A percentile compares a stretch with the other conserved stretches of the same genome.
Evolutionary conservation across 768 basidiomycete genomes (phyloP).

Genomic region (Astraeus odoratus): DNA sequence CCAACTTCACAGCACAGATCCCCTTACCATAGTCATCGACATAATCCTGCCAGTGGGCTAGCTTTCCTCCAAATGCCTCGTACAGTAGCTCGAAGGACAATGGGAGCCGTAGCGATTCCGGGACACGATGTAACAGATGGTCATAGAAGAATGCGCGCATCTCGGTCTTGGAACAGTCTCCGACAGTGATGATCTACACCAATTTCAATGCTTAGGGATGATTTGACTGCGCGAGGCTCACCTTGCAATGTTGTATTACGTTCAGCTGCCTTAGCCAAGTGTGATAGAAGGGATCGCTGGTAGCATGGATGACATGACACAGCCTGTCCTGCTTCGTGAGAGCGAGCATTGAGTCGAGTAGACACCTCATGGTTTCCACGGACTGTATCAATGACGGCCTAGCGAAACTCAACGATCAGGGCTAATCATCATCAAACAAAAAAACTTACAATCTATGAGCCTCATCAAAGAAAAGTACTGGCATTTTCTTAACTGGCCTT

Average conservation of each 20-base stretch:
- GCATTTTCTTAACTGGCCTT: conserved; percentile 56
- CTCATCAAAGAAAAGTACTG: conserved; percentile 80
- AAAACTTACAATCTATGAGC: conserved; percentile 67
- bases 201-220: neutral
- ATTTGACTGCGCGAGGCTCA: conserved; percentile 14
- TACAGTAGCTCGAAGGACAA: conserved; percentile 70
- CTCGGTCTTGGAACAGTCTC: conserved; percentile 71
- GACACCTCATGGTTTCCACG: conserved; percentile 72
- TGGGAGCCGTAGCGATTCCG: conserved; percentile 45
- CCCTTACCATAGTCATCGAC: conserved; percentile 59
- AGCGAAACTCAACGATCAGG: neutral
- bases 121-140: conserved; percentile 60
- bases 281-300: conserved; percentile 81
- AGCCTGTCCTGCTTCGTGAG: conserved; percentile 84
- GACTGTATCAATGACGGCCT: conserved; percentile 74
- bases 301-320: conserved; percentile 76
- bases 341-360: conserved; percentile 81
- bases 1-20: neutral
- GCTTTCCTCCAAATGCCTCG: conserved; percentile 77
- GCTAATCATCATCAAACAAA: neutral
- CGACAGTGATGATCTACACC: conserved; percentile 64
- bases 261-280: conserved; percentile 77
- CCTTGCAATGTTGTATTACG: conserved; percentile 80
- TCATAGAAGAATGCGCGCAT: conserved; percentile 61
- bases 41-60: conserved; percentile 80